Base-by-base conservation (phyloP, 192 early-diverging fungal species). In the Coemansia sp. region DNA sequence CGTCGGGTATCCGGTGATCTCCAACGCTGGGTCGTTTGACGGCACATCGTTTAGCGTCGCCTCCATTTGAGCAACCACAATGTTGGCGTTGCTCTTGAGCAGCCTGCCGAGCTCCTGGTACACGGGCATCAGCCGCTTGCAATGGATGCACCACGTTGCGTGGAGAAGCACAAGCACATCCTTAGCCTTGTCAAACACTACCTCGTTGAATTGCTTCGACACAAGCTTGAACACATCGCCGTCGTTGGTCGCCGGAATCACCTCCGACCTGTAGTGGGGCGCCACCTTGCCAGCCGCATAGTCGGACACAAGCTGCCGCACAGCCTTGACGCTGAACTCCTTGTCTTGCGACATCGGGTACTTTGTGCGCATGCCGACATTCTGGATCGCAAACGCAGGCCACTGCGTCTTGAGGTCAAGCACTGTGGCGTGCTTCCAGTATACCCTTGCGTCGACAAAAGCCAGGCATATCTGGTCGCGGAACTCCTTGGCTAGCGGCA, bases 141-240 rank as follows among this genome's bases (percentile, higher is more conserved):
- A 94, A 82, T 94, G 91, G 64, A 90, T 89, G 77, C 92, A 94
- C 91, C 91, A 90, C 20, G 91, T 91, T 20, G 91, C 88, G 80
- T 96, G 95, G 78, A 97, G 89, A 81, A 94, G 90, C 23, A 98
- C 76, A 67, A 99, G 91, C 41, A 97, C 95, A 80, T 96, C 93
- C 86, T 93, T 93, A 52, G 72, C 75, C 71, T 84, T 85, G 86
- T 96, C 91, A 58, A 93, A 86, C 48, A 94, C 97, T 72, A 96
- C 86, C 5, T 90, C 66, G 36, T 90, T 84, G 81, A 94, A 98
- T 64, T 86, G 84, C 66, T 87, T 85, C 36, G 89, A 90, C 60
- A 98, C 96, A 71, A 97, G 87, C 33, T 92, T 88, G 87, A 90
- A 94, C 67, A 98, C 94, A 45, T 89, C 86, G 5, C 77, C 95